Conservation (phyloP, 257 asterid genomes). For the Cordia subcordata region DNA sequence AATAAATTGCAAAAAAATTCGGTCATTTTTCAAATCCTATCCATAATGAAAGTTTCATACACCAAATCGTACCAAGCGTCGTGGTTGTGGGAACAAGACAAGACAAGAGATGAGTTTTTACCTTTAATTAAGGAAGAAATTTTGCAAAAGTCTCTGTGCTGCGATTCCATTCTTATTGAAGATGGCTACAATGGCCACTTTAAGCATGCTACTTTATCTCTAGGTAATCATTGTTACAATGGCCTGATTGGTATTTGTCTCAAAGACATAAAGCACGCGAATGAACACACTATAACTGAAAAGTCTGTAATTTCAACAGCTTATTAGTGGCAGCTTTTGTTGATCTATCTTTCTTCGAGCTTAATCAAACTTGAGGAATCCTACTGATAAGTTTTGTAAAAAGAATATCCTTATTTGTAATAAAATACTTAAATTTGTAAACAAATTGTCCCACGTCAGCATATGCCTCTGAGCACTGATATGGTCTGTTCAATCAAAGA, state of each 20-base stretch:
- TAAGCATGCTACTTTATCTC: slow-evolving; percentile 9
- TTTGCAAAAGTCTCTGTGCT: neutral
- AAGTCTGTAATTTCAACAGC: slow-evolving; percentile 14
- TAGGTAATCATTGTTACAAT: slow-evolving; percentile 9
- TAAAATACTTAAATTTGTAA: too few species aligned
- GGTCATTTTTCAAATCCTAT: too few species aligned
- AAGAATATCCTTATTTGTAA: too few species aligned
- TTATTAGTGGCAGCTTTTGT: slow-evolving; percentile 15
- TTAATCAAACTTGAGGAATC: slow-evolving; percentile 15
- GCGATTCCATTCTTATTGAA: slow-evolving; percentile 7
- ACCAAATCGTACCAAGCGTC: too few species aligned
- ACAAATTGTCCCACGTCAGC: too few species aligned
- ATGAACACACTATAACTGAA: slow-evolving; percentile 8
- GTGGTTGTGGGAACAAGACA: too few species aligned
- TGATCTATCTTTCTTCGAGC: slow-evolving; percentile 2
- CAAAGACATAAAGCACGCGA: slow-evolving; percentile 11
- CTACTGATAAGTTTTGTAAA: too few species aligned
- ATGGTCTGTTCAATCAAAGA: too few species aligned
- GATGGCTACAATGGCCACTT: neutral
- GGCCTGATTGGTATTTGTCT: slow-evolving; percentile 11
- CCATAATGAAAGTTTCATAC: too few species aligned
- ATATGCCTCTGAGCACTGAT: too few species aligned
- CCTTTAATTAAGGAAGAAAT: neutral
- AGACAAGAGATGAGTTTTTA: neutral
- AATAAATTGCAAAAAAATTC: too few species aligned